Evolutionary conservation across 768 basidiomycete genomes (phyloP).

Genomic region (Lentinula boryana): DNA sequence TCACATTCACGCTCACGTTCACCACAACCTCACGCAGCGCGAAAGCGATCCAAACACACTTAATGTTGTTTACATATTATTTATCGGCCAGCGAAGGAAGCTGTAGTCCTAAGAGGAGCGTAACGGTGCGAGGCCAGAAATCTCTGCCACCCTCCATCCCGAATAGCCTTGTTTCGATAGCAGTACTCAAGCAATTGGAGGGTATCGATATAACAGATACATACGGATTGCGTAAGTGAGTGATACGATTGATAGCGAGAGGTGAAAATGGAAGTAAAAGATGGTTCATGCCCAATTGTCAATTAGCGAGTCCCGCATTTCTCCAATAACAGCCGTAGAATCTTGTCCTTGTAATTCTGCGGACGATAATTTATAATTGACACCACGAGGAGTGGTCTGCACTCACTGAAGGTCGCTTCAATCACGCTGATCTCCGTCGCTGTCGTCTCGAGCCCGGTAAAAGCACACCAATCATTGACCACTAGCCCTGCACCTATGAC

Average conservation of each 20-base stretch:
- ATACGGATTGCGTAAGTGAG: not conserved
- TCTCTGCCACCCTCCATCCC: too few relatives aligned
- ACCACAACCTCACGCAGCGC: not conserved
- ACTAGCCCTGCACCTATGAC: conserved; percentile 97
- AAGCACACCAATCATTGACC: conserved; percentile 99
- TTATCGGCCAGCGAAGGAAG: too few relatives aligned
- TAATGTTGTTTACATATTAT: not conserved
- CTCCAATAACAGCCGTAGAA: conserved; percentile 76
- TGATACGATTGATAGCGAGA: not conserved
- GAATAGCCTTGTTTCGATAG: too few relatives aligned
- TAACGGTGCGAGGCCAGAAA: too few relatives aligned
- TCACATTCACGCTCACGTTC: not conserved
- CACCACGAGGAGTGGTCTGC: not conserved
- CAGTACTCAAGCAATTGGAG: not conserved
- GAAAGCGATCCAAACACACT: not conserved
- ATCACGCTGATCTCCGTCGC: conserved; percentile 98
- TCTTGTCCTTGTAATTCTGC: conserved; percentile 85
- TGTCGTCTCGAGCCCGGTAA: conserved; percentile 99
- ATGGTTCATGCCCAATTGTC: conserved; percentile 79
- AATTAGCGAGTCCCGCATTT: conserved; percentile 88
- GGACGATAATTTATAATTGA: not conserved
- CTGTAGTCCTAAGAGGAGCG: too few relatives aligned
- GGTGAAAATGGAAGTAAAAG: too few relatives aligned
- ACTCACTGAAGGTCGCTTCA: conserved; percentile 94
- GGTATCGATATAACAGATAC: not conserved